A percentile compares a stretch with the other conserved stretches of the same genome.
Conservation (phyloP, 768 basidiomycete genomes). For the Mycena floridula region DNA sequence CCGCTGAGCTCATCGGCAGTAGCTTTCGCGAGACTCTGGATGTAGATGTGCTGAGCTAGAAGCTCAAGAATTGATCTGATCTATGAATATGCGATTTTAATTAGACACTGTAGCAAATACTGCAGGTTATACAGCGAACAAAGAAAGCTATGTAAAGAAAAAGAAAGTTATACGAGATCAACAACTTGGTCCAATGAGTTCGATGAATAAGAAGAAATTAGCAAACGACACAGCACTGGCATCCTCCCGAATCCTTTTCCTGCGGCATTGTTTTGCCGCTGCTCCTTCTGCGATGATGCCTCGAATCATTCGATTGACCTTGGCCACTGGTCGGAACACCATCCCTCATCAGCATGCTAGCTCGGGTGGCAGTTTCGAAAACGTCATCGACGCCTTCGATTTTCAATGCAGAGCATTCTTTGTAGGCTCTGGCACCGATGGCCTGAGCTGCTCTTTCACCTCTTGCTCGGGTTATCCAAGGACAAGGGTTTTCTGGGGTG, state of each 20-base stretch:
- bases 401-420: conserved; percentile 88
- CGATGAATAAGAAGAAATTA: too few species aligned
- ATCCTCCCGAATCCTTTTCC: conserved; percentile 40
- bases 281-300: conserved; percentile 49
- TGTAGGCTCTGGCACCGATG: conserved; percentile 92
- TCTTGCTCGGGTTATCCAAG: conserved; percentile 69
- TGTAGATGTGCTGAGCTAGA: conserved; percentile 98
- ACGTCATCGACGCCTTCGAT: conserved; percentile 95
- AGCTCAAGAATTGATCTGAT: conserved; percentile 48
- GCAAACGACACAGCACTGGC: conserved; percentile 66
- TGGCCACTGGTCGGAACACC: conserved; percentile 51
- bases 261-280: conserved; percentile 37
- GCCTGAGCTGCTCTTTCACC: conserved; percentile 76
- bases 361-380: conserved; percentile 94
- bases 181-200: too few species aligned
- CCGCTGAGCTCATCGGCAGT: conserved; percentile 92
- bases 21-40: conserved; percentile 77
- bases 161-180: too few species aligned
- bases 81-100: background rate
- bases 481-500: conserved; percentile 34
- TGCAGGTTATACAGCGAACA: too few species aligned
- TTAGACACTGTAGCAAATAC: too few species aligned
- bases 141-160: too few species aligned
- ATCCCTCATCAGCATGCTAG: conserved; percentile 93
- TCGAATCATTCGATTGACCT: conserved; percentile 27